Evolutionary conservation across 257 asterid genomes (phyloP), one percentile per base, ranked within the genome.

Genomic region (Prunella vulgaris): DNA sequence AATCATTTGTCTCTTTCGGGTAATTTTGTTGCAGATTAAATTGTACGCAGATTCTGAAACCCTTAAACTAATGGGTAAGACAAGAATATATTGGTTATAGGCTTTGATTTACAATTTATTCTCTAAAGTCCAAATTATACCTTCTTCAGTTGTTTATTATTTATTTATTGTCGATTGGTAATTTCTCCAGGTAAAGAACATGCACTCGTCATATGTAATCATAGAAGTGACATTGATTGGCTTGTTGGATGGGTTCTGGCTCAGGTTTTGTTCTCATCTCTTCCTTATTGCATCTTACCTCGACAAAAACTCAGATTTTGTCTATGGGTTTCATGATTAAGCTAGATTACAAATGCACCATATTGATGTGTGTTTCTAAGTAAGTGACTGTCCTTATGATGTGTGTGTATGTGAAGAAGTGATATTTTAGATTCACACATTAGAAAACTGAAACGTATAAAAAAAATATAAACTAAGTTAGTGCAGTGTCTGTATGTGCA

Each of bases 191-290:
- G 99, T 73, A 84, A 84, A 72, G 99, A 93, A 72, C 96, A 93
- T 61, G 97, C 99, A 13, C 96, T 93, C 57, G 79, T 90, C 67
- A 81, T 87, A 24, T 77, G 76, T 65, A 93, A 90, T 61, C 99
- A 93, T 81, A 81, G 80, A 75, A 90, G 99, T 80, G 99, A 93
- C 80, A 89, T 93, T 64, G 99, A 93, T 76, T 93, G 99, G 99
- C 96, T 93, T 77, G 99, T 93, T 60, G 99, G 97, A 77, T 93
- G 97, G 97, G 84, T 93, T 75, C 67, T 89, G 64, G 99, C 97
- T 81, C 97, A 93, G 99, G 99, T 93, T 68, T 59, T 48, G 37
- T 66, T 22, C 60, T 13, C 42, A 22, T 72, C 32, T 60, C 10
- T 58, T 25, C 21, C 25, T 66, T 35, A 30, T 69, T 64, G 9